Evolutionary conservation across 1,139 yeast genomes (phyloP), one percentile per base, ranked within the genome.

Genomic region (Geotrichum australiense): DNA sequence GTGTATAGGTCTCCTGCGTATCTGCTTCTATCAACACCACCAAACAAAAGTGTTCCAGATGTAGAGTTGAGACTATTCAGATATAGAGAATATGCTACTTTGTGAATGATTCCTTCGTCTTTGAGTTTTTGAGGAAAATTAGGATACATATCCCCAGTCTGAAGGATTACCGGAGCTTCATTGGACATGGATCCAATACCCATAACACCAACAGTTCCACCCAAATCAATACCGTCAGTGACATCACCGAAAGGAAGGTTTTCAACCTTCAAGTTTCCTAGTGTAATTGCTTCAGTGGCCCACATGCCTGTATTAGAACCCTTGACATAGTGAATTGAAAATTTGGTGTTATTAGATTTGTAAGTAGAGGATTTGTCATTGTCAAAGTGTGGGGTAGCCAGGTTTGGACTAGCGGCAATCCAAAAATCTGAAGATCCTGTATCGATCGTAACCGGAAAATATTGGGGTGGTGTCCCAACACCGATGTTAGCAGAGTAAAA

Each of bases 1-100:
- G 56, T 52, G 41, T 47, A 50, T 11, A 76, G 64, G 5, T 62
- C 53, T 0, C 81, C 82, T 0, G 61, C 39, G 54, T 68, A 74
- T 54, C 73, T 74, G 27, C 71, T 64, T 37, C 64, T 62, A 57
- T 78, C 83, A 10, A 76, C 63, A 4, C 78, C 83, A 6, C 83
- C 83, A 56, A 78, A 74, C 39, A 77, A 58, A 20, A 78, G 52
- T 15, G 65, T 54, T 2, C 83, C 83, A 2, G 62, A 45, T n/a
- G 57, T 48, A 2, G 71, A 57, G n/a, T 59, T 61, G 24, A 61
- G 50, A 34, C 66, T 61, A 44, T 68, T 65, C 49, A 77, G 66
- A 54, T 68, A 76, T 45, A 77, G 59, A 6, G 80, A 74, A 58
- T 73, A 77, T 10, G 73, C 73, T 31, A 56, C 62, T 42, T 65